Percentiles rank a stretch among this genome's conserved stretches.
Evolutionary conservation across 2,329 filamentous ascomycete species (phyloP).

Genomic region (Xylaria sp.): DNA sequence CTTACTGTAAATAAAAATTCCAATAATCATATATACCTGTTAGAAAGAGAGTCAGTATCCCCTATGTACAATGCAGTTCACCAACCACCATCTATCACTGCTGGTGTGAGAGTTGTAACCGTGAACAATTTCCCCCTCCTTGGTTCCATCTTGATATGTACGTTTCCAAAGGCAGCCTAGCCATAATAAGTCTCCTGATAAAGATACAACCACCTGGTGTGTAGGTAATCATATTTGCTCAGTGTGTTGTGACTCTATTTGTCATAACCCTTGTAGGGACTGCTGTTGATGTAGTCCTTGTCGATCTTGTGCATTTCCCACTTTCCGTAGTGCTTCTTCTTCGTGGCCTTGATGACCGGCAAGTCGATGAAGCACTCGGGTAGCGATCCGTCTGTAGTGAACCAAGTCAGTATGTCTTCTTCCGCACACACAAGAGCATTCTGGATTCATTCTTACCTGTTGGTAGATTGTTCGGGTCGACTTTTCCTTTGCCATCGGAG

Average conservation of each 20-base stretch:
- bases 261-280: neutral
- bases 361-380: neutral
- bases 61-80: too few relatives aligned
- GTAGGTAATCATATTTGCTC: too few relatives aligned
- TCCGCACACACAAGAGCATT: neutral
- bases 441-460: neutral
- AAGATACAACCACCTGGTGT: too few relatives aligned
- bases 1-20: too few relatives aligned
- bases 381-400: neutral
- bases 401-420: neutral
- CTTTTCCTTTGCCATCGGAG: neutral
- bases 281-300: constrained; percentile 1
- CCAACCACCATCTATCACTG: too few relatives aligned
- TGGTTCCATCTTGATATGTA: too few relatives aligned
- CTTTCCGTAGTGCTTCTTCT: neutral
- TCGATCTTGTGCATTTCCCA: neutral
- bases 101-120: too few relatives aligned
- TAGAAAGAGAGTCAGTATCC: too few relatives aligned
- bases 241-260: neutral
- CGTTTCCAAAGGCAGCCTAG: too few relatives aligned
- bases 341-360: neutral
- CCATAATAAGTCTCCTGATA: too few relatives aligned
- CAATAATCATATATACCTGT: too few relatives aligned
- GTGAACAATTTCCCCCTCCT: too few relatives aligned
- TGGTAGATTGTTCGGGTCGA: neutral